Conservation (phyloP, 2,329 filamentous ascomycete species). For the Aspergillus versicolor region DNA sequence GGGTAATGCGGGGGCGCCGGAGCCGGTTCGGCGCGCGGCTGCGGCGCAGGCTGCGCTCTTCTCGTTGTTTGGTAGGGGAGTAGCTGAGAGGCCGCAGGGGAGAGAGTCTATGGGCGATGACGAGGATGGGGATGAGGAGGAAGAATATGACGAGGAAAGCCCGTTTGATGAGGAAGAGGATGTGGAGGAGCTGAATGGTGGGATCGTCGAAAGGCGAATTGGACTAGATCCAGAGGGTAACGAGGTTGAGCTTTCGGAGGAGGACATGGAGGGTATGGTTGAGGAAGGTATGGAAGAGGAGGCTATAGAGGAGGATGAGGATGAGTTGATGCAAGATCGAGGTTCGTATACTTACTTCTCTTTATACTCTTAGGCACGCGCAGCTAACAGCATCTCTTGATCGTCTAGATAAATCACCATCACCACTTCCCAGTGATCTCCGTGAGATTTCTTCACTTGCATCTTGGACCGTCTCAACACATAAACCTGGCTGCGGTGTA, state of each 20-base stretch:
- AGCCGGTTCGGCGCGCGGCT: constrained; percentile 15
- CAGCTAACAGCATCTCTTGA: neutral
- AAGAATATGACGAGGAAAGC: constrained; percentile 17
- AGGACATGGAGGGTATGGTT: constrained; percentile 17
- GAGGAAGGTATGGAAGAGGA: constrained; percentile 24
- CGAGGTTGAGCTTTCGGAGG: constrained; percentile 20
- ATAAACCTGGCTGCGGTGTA: constrained; percentile 63
- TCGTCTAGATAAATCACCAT: constrained; percentile 33
- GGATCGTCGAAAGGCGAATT: constrained; percentile 7
- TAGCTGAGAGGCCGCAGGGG: constrained; percentile 7
- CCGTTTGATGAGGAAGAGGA: constrained; percentile 21
- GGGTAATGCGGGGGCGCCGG: neutral
- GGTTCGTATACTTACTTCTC: constrained; percentile 21
- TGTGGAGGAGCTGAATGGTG: constrained; percentile 15
- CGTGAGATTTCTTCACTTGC: constrained; percentile 65
- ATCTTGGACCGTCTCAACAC: constrained; percentile 64
- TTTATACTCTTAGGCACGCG: neutral
- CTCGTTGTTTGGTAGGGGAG: constrained; percentile 20
- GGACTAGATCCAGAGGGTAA: constrained; percentile 18
- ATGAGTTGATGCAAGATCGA: constrained; percentile 37
- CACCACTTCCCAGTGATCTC: constrained; percentile 44
- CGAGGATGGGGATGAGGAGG: constrained; percentile 19
- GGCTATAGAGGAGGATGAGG: constrained; percentile 24
- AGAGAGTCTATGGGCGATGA: constrained; percentile 9
- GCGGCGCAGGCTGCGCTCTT: constrained; percentile 24